A percentile compares a stretch with the other conserved stretches of the same genome.
Evolutionary conservation across 2,329 filamentous ascomycete genomes (phyloP).

Genomic region (Nemania sp.): DNA sequence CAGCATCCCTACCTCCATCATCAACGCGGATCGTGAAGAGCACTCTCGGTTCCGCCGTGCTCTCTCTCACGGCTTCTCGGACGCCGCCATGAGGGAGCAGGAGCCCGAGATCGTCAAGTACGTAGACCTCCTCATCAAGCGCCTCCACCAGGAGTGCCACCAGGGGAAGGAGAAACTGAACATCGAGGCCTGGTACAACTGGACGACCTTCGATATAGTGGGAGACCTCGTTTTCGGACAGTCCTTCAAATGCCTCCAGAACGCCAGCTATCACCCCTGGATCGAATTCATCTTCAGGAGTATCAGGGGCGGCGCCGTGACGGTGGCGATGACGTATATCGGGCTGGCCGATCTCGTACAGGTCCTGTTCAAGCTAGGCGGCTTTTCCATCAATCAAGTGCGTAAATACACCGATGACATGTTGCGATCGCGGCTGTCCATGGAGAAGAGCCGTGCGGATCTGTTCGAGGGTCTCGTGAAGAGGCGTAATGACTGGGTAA

Average conservation of each 20-base stretch:
- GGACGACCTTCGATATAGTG: constrained; percentile 39
- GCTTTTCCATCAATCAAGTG: constrained; percentile 22
- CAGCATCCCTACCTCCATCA: constrained; percentile 36
- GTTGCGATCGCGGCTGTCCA: constrained; percentile 31
- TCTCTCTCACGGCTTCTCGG: constrained; percentile 40
- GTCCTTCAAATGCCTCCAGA: constrained; percentile 45
- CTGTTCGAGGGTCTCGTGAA: constrained; percentile 42
- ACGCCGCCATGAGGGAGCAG: constrained; percentile 38
- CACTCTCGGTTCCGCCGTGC: constrained; percentile 38
- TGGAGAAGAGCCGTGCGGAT: constrained; percentile 35
- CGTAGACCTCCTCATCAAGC: constrained; percentile 47
- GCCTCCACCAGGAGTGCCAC: constrained; percentile 42
- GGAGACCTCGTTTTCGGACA: constrained; percentile 47
- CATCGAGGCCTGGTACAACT: constrained; percentile 47
- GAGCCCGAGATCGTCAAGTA: constrained; percentile 44
- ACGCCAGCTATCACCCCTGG: constrained; percentile 42
- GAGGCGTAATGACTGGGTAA: constrained; percentile 39
- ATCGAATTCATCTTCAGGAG: constrained; percentile 40
- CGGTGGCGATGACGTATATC: constrained; percentile 30
- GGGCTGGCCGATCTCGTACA: constrained; percentile 33
- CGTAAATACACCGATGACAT: constrained; percentile 31
- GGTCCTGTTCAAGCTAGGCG: constrained; percentile 23
- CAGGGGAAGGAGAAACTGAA: constrained; percentile 34
- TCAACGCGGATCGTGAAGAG: constrained; percentile 37
- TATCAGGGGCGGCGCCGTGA: constrained; percentile 33